A percentile compares a stretch with the other conserved stretches of the same genome.
Conservation (phyloP, 345 rosid genomes). For the Clausena lansium region DNA sequence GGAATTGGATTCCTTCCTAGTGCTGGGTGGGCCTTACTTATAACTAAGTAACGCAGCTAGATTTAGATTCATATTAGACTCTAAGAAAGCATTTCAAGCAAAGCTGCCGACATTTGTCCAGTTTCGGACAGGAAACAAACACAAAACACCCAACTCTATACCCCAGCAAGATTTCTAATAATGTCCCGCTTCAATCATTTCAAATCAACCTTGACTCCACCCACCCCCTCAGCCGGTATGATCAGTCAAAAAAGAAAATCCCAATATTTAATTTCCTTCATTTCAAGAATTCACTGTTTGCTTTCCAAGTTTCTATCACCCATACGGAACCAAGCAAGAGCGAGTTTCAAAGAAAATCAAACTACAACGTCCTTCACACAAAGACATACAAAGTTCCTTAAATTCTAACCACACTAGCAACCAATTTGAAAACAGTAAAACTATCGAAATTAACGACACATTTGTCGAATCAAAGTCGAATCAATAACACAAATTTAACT, state of each 20-base stretch:
- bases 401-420: not conserved
- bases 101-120: not conserved
- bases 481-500: not conserved
- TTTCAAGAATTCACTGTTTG: not conserved
- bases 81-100: not conserved
- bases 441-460: not conserved
- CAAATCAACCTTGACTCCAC: not conserved
- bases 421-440: not conserved
- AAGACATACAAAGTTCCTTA: not conserved
- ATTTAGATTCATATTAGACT: no score
- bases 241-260: not conserved
- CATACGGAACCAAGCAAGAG: not conserved
- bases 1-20: not conserved
- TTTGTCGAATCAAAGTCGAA: not conserved
- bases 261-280: not conserved
- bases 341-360: not conserved
- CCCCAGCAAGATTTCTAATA: not conserved
- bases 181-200: no score
- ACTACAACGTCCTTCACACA: not conserved
- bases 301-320: not conserved
- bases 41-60: not conserved
- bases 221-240: not conserved
- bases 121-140: not conserved
- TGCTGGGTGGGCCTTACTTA: not conserved
- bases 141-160: not conserved